These are phyloP conservation scores for Candida namnaoensis DNA, from an alignment of 805 yeast genomes.

Conservation along the genomic window DNA sequence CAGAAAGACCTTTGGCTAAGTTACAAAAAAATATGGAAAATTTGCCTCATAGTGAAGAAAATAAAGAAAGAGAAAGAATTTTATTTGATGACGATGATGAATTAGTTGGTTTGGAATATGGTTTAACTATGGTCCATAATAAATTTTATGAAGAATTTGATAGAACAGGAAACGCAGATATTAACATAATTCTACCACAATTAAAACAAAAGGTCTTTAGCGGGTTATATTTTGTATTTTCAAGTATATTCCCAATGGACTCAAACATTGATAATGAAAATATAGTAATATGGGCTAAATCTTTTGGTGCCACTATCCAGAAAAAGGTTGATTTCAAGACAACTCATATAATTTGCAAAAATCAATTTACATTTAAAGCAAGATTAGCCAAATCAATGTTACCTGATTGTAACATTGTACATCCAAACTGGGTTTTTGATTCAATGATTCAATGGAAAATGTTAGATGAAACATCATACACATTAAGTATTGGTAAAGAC, in stretches of 20 bases:
- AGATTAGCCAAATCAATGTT: slow-evolving; percentile 60
- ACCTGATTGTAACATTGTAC: slow-evolving; percentile 65
- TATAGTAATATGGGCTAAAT: slow-evolving; percentile 84
- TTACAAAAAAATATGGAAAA: slow-evolving; percentile 64
- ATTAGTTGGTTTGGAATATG: slow-evolving; percentile 50
- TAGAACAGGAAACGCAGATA: slow-evolving; percentile 47
- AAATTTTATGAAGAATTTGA: slow-evolving; percentile 52
- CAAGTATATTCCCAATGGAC: slow-evolving; percentile 89
- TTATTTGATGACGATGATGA: slow-evolving; percentile 79
- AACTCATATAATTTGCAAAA: slow-evolving; percentile 83
- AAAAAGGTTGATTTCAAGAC: slow-evolving; percentile 62
- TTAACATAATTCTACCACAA: slow-evolving; percentile 62
- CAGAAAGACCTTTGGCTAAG: slow-evolving; percentile 78
- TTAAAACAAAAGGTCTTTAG: slow-evolving; percentile 62
- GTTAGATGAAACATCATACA: slow-evolving; percentile 53
- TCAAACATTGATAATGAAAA: slow-evolving; percentile 65
- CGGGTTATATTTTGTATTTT: slow-evolving; percentile 65
- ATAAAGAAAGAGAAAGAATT: slow-evolving; percentile 25
- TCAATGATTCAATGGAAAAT: slow-evolving; percentile 75
- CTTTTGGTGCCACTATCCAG: slow-evolving; percentile 84
- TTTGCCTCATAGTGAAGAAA: slow-evolving; percentile 3
- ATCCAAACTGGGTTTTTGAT: slow-evolving; percentile 87
- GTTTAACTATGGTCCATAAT: slow-evolving; percentile 54
- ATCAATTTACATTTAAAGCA: slow-evolving; percentile 77
- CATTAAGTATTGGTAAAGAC: slow-evolving; percentile 41